A percentile compares a stretch with the other conserved stretches of the same genome.
These are phyloP conservation scores for Aspergillus neoniger DNA, from an alignment of 2,329 filamentous ascomycete genomes.

Conservation along the genomic window DNA sequence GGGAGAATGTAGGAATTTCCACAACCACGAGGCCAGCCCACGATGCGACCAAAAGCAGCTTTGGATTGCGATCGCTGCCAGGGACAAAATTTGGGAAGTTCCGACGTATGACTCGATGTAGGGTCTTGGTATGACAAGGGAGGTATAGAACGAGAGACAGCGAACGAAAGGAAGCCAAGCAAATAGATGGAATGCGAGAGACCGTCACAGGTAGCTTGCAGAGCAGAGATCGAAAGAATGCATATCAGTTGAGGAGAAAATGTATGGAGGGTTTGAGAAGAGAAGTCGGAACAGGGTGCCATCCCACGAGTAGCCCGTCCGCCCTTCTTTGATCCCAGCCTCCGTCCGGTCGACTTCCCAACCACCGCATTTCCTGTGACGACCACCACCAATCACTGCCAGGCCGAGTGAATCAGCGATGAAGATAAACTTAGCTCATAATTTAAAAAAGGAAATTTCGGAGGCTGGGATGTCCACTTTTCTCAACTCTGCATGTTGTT, in stretches of 20 bases:
- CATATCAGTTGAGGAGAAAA: background rate
- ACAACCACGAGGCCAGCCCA: slow-evolving; percentile 8
- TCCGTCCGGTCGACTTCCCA: slow-evolving; percentile 31
- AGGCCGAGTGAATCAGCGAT: slow-evolving; percentile 6
- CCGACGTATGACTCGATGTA: background rate
- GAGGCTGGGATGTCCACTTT: slow-evolving; percentile 9
- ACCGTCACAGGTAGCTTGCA: background rate
- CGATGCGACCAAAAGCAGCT: slow-evolving; percentile 5
- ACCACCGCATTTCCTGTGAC: slow-evolving; percentile 38
- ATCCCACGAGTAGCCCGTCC: background rate
- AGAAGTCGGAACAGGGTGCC: background rate
- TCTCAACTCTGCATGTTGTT: background rate
- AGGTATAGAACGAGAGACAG: slow-evolving; percentile 1
- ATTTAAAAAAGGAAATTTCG: slow-evolving; percentile 9
- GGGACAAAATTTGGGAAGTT: background rate
- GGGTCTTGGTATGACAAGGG: background rate
- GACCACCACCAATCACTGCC: slow-evolving; percentile 16
- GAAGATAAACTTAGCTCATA: slow-evolving; percentile 3
- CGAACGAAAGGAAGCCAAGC: slow-evolving; percentile 4
- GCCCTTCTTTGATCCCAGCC: slow-evolving; percentile 31
- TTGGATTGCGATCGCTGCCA: slow-evolving; percentile 9
- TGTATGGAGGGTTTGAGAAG: slow-evolving; percentile 6
- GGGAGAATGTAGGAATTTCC: slow-evolving; percentile 8
- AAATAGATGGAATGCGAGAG: slow-evolving; percentile 9
- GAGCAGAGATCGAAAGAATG: background rate